Base-by-base conservation (phyloP, 768 basidiomycete genomes). In the Amanita rimosa region DNA sequence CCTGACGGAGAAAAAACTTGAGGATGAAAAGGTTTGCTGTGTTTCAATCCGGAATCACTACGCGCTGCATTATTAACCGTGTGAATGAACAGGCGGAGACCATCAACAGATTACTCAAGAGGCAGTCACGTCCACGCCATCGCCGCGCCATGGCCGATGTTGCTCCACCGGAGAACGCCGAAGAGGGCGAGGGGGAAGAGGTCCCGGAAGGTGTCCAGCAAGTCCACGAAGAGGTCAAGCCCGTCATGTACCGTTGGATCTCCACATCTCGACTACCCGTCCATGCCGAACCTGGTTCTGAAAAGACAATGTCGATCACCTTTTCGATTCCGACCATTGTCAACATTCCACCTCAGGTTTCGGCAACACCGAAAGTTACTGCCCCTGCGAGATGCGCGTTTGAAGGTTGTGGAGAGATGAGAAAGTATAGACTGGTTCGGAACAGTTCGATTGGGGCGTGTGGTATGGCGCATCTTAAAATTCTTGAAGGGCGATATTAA, bases 91-190 rank as follows among this genome's bases (percentile, higher is more conserved):
- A 90, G 85, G 79, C 79, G 19, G 90, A 92, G 57, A 92, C 90
- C 0, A 92, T 93, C 62, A 91, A 91, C 56, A 82, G 90, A 22
- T 72, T 93, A 11, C 74, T 93, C 44, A 89, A 89, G 62, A 92
- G 91, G 63, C 87, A 88, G 59, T 80, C 82, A 14, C 75, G 82
- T 8, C 72, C 83, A 2, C 74, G 76, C 38, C 76, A 72, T 44
- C 83, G 77, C 54, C 76, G 80, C 9, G 73, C 69, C n/a, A 71
- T 72, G 13, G 74, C 72, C 1, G 63, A 49, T 57, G 58, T 3
- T 64, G 63, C 46, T 54, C 59, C 3, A 57, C 57, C 70, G 6
- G 67, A 65, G 0, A 64, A 60, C 1, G 70, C 62, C 6, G 72
- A 70, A 10, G 65, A 62, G 1, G 70, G 68, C 19, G 67, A 63